These are phyloP conservation scores for Phytopythium kandeliae DNA, from an alignment of 352 stramenopile genomes.

Conservation along the genomic window DNA sequence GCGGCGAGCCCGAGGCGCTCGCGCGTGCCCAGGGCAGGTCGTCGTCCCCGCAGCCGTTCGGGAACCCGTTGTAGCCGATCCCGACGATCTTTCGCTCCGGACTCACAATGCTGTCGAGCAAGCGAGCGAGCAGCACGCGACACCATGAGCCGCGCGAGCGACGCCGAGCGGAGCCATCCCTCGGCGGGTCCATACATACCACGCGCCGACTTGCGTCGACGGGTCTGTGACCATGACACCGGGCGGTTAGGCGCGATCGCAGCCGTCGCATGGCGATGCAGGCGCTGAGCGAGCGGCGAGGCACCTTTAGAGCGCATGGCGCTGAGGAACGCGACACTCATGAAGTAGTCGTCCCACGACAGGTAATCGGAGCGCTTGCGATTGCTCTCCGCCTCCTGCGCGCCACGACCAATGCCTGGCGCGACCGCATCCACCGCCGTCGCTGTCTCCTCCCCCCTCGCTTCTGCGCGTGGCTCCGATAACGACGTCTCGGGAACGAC, in stretches of 20 bases:
- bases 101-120: constrained; percentile 88
- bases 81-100: constrained; percentile 95
- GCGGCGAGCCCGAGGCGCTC: constrained; percentile 42
- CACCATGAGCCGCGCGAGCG: constrained; percentile 94
- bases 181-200: constrained; percentile 45
- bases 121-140: neutral
- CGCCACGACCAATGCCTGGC: too few species aligned
- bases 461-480: too few species aligned
- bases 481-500: constrained; percentile 9
- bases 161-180: too few species aligned
- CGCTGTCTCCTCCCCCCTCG: too few species aligned
- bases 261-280: too few species aligned
- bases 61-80: constrained; percentile 99
- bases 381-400: constrained; percentile 2
- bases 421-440: too few species aligned
- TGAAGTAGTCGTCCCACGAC: constrained; percentile 99
- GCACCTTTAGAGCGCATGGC: constrained; percentile 97
- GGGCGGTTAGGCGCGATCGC: too few species aligned
- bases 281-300: too few species aligned
- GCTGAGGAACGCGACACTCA: constrained; percentile 98
- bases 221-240: constrained; percentile 64
- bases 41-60: constrained; percentile 93
- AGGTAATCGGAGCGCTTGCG: constrained; percentile 90
- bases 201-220: constrained; percentile 97
- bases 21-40: constrained; percentile 91